A percentile compares a stretch with the other conserved stretches of the same genome.
phyloP scores from a whole-genome alignment of 108 stramenopile species.

The Skeletonema potamos region DNA sequence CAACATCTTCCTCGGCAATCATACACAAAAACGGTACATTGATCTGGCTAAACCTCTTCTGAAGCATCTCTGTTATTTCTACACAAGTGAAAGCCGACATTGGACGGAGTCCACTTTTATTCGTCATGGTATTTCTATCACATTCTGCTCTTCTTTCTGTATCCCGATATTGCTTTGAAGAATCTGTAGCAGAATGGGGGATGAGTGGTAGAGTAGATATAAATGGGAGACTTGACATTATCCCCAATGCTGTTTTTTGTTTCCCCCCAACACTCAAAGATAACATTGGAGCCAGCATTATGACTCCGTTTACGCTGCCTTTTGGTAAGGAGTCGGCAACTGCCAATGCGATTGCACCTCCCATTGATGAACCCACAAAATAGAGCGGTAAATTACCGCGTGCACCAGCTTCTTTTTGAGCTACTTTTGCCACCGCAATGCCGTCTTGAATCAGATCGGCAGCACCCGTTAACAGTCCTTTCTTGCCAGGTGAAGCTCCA shows the following conservation, averaged over 20 bases:
- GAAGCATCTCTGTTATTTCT: constrained; percentile 51
- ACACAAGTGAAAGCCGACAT: constrained; percentile 75
- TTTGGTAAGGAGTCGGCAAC: constrained; percentile 50
- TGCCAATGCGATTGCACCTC: constrained; percentile 75
- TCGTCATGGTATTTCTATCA: constrained; percentile 54
- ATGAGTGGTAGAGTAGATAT: constrained; percentile 61
- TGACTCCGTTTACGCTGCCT: constrained; percentile 45
- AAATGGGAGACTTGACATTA: constrained; percentile 30
- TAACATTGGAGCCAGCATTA: constrained; percentile 84
- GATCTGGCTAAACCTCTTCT: constrained; percentile 42
- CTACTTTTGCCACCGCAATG: constrained; percentile 54
- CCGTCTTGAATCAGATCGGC: constrained; percentile 61
- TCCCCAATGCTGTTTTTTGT: constrained; percentile 35
- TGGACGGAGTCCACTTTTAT: constrained; percentile 38
- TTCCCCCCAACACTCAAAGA: constrained; percentile 54
- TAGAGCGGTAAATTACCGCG: constrained; percentile 41
- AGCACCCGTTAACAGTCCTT: constrained; percentile 62
- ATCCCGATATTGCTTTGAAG: constrained; percentile 78
- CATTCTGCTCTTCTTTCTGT: constrained; percentile 66
- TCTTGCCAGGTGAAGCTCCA: constrained; percentile 63
- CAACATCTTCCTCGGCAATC: constrained; percentile 81
- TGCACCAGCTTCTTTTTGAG: constrained; percentile 10
- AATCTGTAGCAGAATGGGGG: constrained; percentile 61
- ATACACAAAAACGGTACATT: constrained; percentile 61
- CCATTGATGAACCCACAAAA: constrained; percentile 80